Conservation (phyloP, 2,329 filamentous ascomycete genomes). For the Tothia fuscella region DNA sequence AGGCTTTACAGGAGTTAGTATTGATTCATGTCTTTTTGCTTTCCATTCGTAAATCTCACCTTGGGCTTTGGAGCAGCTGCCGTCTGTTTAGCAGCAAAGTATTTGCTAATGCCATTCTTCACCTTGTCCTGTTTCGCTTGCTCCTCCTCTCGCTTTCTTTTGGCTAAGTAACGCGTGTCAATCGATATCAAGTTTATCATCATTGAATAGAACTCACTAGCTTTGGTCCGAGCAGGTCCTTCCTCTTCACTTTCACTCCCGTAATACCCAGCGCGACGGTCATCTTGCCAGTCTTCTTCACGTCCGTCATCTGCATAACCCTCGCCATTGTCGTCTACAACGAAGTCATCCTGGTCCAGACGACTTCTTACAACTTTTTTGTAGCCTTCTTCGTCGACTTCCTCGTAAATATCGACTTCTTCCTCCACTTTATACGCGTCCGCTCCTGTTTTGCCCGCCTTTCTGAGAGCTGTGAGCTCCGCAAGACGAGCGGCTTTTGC, state of each 20-base stretch:
- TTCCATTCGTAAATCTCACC: constrained; percentile 36
- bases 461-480: constrained; percentile 63
- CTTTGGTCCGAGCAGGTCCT: constrained; percentile 48
- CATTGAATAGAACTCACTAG: constrained; percentile 30
- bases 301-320: constrained; percentile 94
- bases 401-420: constrained; percentile 78
- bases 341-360: constrained; percentile 90
- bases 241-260: constrained; percentile 62
- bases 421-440: constrained; percentile 80
- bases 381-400: constrained; percentile 93
- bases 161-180: constrained; percentile 42
- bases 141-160: constrained; percentile 80
- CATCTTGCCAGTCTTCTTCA: constrained; percentile 58
- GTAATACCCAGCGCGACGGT: constrained; percentile 55
- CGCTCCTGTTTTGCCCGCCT: constrained; percentile 83
- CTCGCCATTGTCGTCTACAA: constrained; percentile 95
- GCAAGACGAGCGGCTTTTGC: constrained; percentile 20
- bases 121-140: constrained; percentile 75
- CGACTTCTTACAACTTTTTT: constrained; percentile 87
- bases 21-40: constrained; percentile 12
- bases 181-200: background rate
- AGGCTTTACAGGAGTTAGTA: constrained; percentile 37
- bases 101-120: constrained; percentile 86
- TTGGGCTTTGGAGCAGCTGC: constrained; percentile 63
- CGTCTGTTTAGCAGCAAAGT: constrained; percentile 69